These are phyloP conservation scores for Osmanthus fragrans DNA, from an alignment of 257 asterid species.

Conservation along the genomic window DNA sequence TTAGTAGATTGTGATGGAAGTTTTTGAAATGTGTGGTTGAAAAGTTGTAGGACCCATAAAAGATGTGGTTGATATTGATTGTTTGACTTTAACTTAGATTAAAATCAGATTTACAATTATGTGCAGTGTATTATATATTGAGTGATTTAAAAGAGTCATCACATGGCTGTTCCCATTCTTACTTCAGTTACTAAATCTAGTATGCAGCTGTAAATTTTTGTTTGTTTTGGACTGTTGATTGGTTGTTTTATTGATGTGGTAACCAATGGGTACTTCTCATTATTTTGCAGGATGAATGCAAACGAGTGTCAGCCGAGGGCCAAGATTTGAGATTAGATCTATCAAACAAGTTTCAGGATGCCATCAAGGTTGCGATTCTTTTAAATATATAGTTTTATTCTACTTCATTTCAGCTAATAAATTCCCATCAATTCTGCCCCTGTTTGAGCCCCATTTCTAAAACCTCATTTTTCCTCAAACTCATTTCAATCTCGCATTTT, in stretches of 20 bases:
- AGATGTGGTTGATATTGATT: no score
- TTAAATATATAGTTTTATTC: neutral
- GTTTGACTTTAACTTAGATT: no score
- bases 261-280: conserved; percentile 2
- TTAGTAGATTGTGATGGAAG: no score
- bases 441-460: no score
- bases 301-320: conserved; percentile 79
- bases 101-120: neutral
- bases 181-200: neutral
- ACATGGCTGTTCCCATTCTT: neutral
- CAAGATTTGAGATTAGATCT: conserved; percentile 89
- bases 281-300: conserved; percentile 86
- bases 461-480: no score
- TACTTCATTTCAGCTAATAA: neutral
- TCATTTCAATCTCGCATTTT: no score
- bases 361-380: conserved; percentile 70
- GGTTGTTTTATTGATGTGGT: neutral
- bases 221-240: neutral
- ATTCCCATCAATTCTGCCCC: neutral
- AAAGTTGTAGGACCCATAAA: no score
- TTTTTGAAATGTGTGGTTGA: no score
- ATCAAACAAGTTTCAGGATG: conserved; percentile 91
- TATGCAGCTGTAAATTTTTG: neutral
- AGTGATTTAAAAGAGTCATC: neutral
- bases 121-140: neutral